Evolutionary conservation across 1,284 basidiomycete species (phyloP).

Genomic region (Cutaneotrichosporon mucoides): DNA sequence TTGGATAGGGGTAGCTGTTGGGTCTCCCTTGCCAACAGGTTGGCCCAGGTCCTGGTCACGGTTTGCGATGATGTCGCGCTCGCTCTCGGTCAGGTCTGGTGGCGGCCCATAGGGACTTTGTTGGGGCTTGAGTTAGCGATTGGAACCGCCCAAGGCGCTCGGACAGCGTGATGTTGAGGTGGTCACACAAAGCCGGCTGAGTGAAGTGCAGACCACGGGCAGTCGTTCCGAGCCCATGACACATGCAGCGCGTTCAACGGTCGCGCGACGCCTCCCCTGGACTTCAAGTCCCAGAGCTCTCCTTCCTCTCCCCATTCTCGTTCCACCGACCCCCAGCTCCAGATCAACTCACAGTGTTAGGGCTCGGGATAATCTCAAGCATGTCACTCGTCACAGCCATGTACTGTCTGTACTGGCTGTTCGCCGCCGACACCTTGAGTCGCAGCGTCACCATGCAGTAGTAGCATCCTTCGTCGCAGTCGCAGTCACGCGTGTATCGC

Average conservation of each 20-base stretch:
- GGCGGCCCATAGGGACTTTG: constrained; percentile 36
- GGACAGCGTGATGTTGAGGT: not conserved
- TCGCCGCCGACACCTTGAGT: constrained; percentile 39
- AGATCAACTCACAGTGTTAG: constrained; percentile 23
- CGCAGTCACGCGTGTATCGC: constrained; percentile 56
- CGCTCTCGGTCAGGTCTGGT: constrained; percentile 39
- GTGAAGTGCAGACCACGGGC: too few relatives aligned
- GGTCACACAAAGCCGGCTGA: not conserved
- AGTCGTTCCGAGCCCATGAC: too few relatives aligned
- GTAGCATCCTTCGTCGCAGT: constrained; percentile 50
- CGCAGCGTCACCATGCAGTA: constrained; percentile 48
- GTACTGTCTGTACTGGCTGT: constrained; percentile 25
- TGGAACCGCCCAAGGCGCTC: too few relatives aligned
- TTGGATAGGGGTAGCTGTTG: constrained; percentile 64
- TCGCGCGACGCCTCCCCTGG: too few relatives aligned
- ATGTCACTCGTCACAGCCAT: constrained; percentile 48
- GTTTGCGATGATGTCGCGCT: constrained; percentile 51
- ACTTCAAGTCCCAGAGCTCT: too few relatives aligned
- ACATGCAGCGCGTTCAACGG: too few relatives aligned
- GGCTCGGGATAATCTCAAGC: constrained; percentile 41
- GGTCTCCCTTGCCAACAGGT: constrained; percentile 78
- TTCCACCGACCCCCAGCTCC: not conserved
- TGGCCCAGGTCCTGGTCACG: constrained; percentile 73
- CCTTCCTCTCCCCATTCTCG: too few relatives aligned
- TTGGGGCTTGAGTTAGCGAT: constrained; percentile 13